These are phyloP conservation scores for Suillus cothurnatus DNA, from an alignment of 768 basidiomycete species.

Conservation along the genomic window DNA sequence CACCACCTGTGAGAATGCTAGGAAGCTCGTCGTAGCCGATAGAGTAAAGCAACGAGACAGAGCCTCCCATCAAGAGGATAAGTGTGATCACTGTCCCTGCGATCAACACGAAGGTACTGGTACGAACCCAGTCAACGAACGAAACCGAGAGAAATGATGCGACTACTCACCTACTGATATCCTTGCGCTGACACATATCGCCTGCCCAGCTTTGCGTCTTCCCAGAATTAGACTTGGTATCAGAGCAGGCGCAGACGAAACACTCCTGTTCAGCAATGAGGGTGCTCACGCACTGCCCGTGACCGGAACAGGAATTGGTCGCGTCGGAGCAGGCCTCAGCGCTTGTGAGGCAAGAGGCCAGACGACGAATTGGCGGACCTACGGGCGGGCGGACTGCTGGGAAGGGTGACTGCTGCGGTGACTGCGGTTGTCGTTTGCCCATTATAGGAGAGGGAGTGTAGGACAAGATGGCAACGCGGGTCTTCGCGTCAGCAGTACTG, in stretches of 20 bases:
- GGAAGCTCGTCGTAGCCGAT: conserved; percentile 68
- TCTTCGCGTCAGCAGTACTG: conserved; percentile 38
- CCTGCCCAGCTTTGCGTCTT: conserved; percentile 74
- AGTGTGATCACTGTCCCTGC: conserved; percentile 67
- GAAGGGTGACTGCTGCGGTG: conserved; percentile 51
- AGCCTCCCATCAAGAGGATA: conserved; percentile 65
- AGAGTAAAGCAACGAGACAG: conserved; percentile 63
- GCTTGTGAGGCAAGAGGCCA: conserved; percentile 64
- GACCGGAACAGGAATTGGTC: conserved; percentile 69
- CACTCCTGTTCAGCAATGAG: conserved; percentile 59
- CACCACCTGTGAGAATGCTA: conserved; percentile 70
- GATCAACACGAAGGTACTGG: conserved; percentile 74
- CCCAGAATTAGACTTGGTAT: conserved; percentile 53
- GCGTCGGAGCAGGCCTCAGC: conserved; percentile 57
- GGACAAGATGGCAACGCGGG: conserved; percentile 57
- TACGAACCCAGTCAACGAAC: conserved; percentile 7
- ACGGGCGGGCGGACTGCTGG: conserved; percentile 40
- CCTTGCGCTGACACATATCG: conserved; percentile 72
- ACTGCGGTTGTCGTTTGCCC: conserved; percentile 40
- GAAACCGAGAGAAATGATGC: not conserved
- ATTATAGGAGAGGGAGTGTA: conserved; percentile 36
- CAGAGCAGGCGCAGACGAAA: conserved; percentile 47
- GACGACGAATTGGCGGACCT: conserved; percentile 56
- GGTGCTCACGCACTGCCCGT: conserved; percentile 65
- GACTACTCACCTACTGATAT: conserved; percentile 74